Evolutionary conservation across 1,284 basidiomycete species (phyloP).

Genomic region (Fistulina hepatica): DNA sequence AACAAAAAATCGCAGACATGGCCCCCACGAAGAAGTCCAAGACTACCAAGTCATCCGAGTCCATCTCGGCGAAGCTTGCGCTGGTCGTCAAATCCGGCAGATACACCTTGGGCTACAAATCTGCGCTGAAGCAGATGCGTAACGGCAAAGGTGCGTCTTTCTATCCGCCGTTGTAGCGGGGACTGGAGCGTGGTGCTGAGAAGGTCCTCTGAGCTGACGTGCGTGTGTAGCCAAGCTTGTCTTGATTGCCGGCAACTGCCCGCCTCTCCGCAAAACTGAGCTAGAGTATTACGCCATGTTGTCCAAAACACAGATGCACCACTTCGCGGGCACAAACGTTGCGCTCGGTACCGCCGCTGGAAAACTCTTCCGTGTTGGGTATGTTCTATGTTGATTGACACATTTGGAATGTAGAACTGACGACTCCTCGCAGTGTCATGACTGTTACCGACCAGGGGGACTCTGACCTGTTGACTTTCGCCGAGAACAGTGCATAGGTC

Average conservation of each 20-base stretch:
- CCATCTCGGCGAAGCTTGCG: conserved; percentile 89
- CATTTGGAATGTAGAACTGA: conserved; percentile 7
- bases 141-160: conserved; percentile 84
- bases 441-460: conserved; percentile 95
- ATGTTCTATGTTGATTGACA: conserved; percentile 23
- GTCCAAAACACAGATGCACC: conserved; percentile 94
- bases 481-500: no score
- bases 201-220: conserved; percentile 80
- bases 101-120: conserved; percentile 92
- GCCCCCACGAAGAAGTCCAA: conserved; percentile 93
- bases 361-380: conserved; percentile 99
- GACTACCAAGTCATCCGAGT: conserved; percentile 84
- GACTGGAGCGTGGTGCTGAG: conserved; percentile 95
- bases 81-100: conserved; percentile 98
- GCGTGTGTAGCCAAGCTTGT: conserved; percentile 83
- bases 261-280: conserved; percentile 97
- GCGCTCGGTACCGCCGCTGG: conserved; percentile 98
- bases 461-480: conserved; percentile 82
- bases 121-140: conserved; percentile 97
- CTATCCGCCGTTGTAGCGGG: conserved; percentile 45
- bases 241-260: conserved; percentile 98
- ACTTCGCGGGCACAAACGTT: conserved; percentile 95
- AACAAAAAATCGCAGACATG: no score
- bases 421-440: conserved; percentile 64
- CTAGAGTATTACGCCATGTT: conserved; percentile 99